These are phyloP conservation scores for Aspergillus aculeatus DNA, from an alignment of 2,329 filamentous ascomycete species.

Conservation along the genomic window DNA sequence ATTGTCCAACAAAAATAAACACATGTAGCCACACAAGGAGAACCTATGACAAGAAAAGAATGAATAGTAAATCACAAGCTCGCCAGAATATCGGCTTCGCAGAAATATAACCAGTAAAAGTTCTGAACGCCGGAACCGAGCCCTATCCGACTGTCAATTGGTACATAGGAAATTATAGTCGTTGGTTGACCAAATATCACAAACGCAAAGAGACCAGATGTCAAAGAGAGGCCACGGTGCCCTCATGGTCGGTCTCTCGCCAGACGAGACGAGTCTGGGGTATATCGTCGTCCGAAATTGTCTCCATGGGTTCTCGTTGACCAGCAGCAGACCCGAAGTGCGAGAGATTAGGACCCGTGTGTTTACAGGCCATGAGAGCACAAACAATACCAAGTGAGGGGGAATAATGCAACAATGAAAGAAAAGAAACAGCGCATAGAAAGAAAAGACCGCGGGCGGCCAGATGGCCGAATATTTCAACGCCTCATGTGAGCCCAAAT, in stretches of 20 bases:
- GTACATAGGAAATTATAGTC: slow-evolving; percentile 2
- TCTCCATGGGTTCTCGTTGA: slow-evolving; percentile 4
- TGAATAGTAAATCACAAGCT: slow-evolving; percentile 12
- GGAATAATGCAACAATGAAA: slow-evolving; percentile 12
- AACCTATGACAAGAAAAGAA: slow-evolving; percentile 14
- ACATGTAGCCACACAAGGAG: slow-evolving; percentile 11
- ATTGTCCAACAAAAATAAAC: slow-evolving; percentile 9
- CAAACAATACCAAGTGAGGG: slow-evolving; percentile 7
- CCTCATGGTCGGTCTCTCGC: background rate
- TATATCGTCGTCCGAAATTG: background rate
- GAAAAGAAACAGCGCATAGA: slow-evolving; percentile 12
- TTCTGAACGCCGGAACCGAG: slow-evolving; percentile 14
- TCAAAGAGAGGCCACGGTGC: background rate
- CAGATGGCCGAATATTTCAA: slow-evolving; percentile 22
- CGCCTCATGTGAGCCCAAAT: slow-evolving; percentile 18
- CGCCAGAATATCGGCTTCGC: slow-evolving; percentile 3
- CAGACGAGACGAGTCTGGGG: background rate
- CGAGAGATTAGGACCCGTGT: background rate
- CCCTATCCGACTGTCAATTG: slow-evolving; percentile 2
- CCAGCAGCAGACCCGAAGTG: slow-evolving; percentile 14
- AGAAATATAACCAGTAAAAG: slow-evolving; percentile 11
- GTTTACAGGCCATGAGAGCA: background rate
- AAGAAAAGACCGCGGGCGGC: slow-evolving; percentile 7
- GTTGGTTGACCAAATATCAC: background rate
- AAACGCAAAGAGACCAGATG: background rate